Base-by-base conservation (phyloP, 371 early-diverging fungal species). In the Mucor plumbeus region DNA sequence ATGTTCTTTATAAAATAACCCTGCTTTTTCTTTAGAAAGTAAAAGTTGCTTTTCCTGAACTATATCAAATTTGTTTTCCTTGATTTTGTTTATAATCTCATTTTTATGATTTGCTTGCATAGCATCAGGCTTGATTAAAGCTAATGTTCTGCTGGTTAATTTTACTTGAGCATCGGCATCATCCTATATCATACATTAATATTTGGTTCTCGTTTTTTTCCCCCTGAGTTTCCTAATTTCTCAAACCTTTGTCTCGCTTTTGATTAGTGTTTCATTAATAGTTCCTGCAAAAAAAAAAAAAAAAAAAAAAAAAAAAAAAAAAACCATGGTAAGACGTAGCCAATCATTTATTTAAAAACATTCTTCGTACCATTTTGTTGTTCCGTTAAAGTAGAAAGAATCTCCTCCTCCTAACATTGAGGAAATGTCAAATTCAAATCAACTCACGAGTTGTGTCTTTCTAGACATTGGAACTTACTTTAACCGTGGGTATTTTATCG, bases 1-100 rank as follows among this genome's bases (percentile, higher is more conserved):
- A 67, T 94, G 94, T 62, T 92, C 94, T 38, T 65, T 77, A 70
- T 94, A 95, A 62, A 95, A 93, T 39, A 72, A 72, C 61, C 75
- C 54, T 0, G 89, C 92, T 50, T 73, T 74, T 10, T 81, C 87
- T 33, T 72, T 50, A 13, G 83, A 73, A 50, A 92, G 69, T 39
- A 72, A 68, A 6, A 90, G 67, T 62, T 92, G 84, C 41, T 82
- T 76, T 73, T 88, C 82, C 13, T 72, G 81, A 41, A 88, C 79
- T 60, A 94, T 81, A 8, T 55, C 72, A 56, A 93, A 91, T 0
- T 89, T 90, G 19, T 78, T 78, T 8, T 77, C 75, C 38, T 68
- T 44, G 39, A 92, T 88, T 41, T 67, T 77, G 43, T 78, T 73
- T 41, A 91, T 43, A 55, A 94, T 87, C 38, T 80, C 85, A 58